These are phyloP conservation scores for Ophiostoma quercus DNA, from an alignment of 2,329 filamentous ascomycete species.

Conservation along the genomic window DNA sequence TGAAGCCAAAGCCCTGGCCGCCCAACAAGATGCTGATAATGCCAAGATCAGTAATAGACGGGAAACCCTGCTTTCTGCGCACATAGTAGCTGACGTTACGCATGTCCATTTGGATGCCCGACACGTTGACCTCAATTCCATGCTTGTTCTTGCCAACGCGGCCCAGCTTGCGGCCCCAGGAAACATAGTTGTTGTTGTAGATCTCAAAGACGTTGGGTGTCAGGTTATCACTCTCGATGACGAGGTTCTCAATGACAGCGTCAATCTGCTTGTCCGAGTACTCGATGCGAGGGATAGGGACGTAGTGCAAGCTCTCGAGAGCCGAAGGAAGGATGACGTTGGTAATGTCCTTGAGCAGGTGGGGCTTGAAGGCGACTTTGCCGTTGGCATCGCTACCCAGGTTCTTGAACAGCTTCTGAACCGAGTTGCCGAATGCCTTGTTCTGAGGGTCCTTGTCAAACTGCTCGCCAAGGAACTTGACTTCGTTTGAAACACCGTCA, in stretches of 20 bases:
- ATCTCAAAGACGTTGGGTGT: slow-evolving; percentile 89
- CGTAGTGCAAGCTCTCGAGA: slow-evolving; percentile 81
- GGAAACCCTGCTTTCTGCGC: slow-evolving; percentile 92
- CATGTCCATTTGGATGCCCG: slow-evolving; percentile 88
- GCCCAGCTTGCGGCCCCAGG: slow-evolving; percentile 86
- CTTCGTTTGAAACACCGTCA: slow-evolving; percentile 78
- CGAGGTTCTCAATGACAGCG: slow-evolving; percentile 86
- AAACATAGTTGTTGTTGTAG: slow-evolving; percentile 87
- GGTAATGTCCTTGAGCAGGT: slow-evolving; percentile 81
- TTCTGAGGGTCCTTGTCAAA: slow-evolving; percentile 88
- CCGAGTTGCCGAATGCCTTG: slow-evolving; percentile 66
- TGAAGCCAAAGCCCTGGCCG: slow-evolving; percentile 85
- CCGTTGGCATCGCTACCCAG: slow-evolving; percentile 84
- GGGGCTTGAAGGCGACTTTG: slow-evolving; percentile 84
- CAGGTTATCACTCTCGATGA: slow-evolving; percentile 94
- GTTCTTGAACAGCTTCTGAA: slow-evolving; percentile 79
- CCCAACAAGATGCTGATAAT: slow-evolving; percentile 83
- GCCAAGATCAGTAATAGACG: slow-evolving; percentile 78
- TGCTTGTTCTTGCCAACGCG: slow-evolving; percentile 82
- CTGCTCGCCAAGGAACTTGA: slow-evolving; percentile 83
- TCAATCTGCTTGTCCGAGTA: slow-evolving; percentile 80
- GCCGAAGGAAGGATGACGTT: slow-evolving; percentile 78
- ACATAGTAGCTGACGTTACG: slow-evolving; percentile 89
- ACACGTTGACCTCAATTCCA: slow-evolving; percentile 72
- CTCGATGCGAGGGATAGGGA: slow-evolving; percentile 91